Base-by-base conservation (phyloP, 2,329 filamentous ascomycete genomes). In the Fusarium sp. region DNA sequence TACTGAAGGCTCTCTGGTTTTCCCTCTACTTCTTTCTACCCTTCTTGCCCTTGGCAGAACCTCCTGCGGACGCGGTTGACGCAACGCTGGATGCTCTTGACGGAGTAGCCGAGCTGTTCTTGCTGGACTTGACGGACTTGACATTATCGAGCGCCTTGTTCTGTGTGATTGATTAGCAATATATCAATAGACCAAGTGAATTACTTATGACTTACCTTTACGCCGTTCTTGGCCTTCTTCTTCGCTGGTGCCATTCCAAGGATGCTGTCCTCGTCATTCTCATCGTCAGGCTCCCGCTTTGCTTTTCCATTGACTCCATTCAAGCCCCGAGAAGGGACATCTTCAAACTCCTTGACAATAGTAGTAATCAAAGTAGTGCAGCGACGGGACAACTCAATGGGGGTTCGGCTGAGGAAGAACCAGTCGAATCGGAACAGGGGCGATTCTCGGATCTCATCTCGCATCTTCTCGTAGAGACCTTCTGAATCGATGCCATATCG, bases 341-440 rank as follows among this genome's bases (percentile, higher is more conserved):
- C 90, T 77, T 98, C 95, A 79, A 98, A 97, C 81, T 99, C 96
- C 80, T 96, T 92, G 53, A 96, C 92, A 47, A 99, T 94, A 0
- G 96, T 97, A 36, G 95, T 97, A 68, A 99, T 89, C 53, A 99
- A 87, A 2, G 97, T 99, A 33, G 93, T 97, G 82, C 96, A 98
- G 53, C 97, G 89, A 73, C 96, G 91, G 65, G 94, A 92, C 73
- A 99, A 92, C 81, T 99, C 96, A 50, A 94, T 91, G 0, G 96
- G 94, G 6, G 95, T 99, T 45, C 96, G 89, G 79, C 93, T 97
- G 40, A 99, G 87, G 85, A 99, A 98, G 84, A 99, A 99, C 97
- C 97, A 99, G 78, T 99, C 96, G 75, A 99, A 99, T 39, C 96
- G 90, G 87, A 99, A 99, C 5, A 99, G 84, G 11, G 96, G 94